A percentile compares a stretch with the other conserved stretches of the same genome.
These are phyloP conservation scores for Cyclostephanos invisitatus DNA, from an alignment of 108 stramenopile genomes.

Conservation along the genomic window DNA sequence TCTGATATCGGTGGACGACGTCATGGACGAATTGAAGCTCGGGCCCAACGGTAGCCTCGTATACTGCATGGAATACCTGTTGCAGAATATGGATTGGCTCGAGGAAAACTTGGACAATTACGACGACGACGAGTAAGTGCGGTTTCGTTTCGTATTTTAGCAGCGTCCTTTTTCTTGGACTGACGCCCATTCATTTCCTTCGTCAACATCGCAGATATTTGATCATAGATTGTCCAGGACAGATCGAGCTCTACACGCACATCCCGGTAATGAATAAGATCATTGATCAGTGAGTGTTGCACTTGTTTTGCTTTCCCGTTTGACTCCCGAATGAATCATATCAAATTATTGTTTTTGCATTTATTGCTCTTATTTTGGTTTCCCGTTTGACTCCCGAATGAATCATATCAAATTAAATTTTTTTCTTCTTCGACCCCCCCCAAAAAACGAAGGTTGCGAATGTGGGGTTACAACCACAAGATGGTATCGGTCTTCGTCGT, in stretches of 20 bases:
- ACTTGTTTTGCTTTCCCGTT: neutral
- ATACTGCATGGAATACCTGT: slow-evolving; percentile 98
- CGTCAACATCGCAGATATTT: slow-evolving; percentile 53
- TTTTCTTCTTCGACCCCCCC: neutral
- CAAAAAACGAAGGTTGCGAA: slow-evolving; percentile 48
- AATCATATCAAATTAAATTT: neutral
- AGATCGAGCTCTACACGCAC: slow-evolving; percentile 96
- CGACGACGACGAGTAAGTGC: slow-evolving; percentile 85
- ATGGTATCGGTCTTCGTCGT: slow-evolving; percentile 93
- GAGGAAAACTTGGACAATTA: slow-evolving; percentile 80
- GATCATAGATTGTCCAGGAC: slow-evolving; percentile 99
- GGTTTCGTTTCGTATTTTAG: neutral
- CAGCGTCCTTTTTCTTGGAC: too few species aligned
- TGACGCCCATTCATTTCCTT: too few species aligned
- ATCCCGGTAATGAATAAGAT: slow-evolving; percentile 94
- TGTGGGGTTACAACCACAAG: slow-evolving; percentile 79
- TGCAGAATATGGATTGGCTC: slow-evolving; percentile 96
- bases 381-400: neutral
- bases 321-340: too few species aligned
- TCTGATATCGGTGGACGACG: slow-evolving; percentile 94
- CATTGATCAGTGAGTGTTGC: slow-evolving; percentile 52
- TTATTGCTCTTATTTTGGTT: neutral
- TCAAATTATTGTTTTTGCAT: neutral
- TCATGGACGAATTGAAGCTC: slow-evolving; percentile 95
- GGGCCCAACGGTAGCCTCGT: slow-evolving; percentile 98